Evolutionary conservation across 768 basidiomycete genomes (phyloP).

Genomic region (Crassisporium funariophilum): DNA sequence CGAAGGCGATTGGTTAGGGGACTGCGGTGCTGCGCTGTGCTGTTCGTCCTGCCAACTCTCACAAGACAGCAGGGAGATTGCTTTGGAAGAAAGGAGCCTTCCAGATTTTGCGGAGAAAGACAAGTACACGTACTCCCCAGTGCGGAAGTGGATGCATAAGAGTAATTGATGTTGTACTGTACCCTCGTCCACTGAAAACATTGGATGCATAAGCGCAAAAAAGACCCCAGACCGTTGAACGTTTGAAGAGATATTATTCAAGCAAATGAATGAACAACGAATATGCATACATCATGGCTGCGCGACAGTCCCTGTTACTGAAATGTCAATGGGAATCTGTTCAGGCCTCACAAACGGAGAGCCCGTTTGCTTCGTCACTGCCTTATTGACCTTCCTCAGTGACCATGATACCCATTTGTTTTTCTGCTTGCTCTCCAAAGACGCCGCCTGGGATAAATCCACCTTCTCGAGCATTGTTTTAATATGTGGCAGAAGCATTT

Average conservation of each 20-base stretch:
- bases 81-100: conserved; percentile 37
- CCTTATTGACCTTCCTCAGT: conserved; percentile 15
- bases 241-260: too few species aligned
- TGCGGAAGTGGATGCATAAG: too few species aligned
- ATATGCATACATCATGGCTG: conserved; percentile 8
- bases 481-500: conserved; percentile 16
- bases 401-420: conserved; percentile 21
- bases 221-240: too few species aligned
- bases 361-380: conserved; percentile 1
- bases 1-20: conserved; percentile 31
- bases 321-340: conserved; percentile 4
- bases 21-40: conserved; percentile 34
- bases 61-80: conserved; percentile 42
- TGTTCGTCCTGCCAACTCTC: conserved; percentile 42
- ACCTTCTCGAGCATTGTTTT: conserved; percentile 9
- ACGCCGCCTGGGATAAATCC: conserved; percentile 2
- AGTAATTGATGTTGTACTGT: too few species aligned
- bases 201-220: too few species aligned
- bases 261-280: too few species aligned
- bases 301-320: not conserved
- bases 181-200: too few species aligned
- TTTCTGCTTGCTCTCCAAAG: conserved; percentile 13
- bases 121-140: too few species aligned
- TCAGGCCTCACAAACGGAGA: not conserved
- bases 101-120: too few species aligned